A percentile compares a stretch with the other conserved stretches of the same genome.
Conservation (phyloP, 208 protist genomes). For the Histomonas meleagridis region DNA sequence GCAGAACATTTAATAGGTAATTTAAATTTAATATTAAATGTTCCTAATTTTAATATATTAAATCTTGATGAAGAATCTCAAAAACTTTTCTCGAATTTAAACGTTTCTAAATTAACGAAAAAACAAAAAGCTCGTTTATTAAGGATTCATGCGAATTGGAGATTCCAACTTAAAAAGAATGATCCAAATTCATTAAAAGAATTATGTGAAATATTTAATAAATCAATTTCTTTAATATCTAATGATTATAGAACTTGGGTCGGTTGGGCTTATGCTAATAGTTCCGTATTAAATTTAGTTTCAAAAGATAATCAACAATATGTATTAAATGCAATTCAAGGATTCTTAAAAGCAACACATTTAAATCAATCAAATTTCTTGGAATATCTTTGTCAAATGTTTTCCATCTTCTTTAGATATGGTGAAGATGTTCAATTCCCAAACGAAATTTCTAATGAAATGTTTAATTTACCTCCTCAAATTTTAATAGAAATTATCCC, state of each 20-base stretch:
- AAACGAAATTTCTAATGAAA: background rate
- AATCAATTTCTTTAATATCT: background rate
- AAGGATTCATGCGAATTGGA: background rate
- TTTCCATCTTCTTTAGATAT: background rate
- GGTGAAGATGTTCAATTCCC: background rate
- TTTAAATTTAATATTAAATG: background rate
- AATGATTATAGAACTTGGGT: background rate
- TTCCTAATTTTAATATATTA: no score
- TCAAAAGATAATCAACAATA: background rate
- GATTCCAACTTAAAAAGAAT: background rate
- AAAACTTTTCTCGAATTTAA: background rate
- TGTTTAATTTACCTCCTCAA: background rate
- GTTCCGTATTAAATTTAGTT: no score
- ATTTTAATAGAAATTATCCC: background rate
- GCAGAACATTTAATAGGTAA: background rate
- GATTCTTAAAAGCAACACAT: background rate
- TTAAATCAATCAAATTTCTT: background rate
- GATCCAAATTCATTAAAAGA: background rate
- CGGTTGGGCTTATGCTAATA: background rate
- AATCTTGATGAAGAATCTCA: background rate
- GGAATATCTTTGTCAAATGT: background rate
- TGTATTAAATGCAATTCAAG: background rate
- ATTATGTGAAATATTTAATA: background rate
- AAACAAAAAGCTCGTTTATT: background rate
- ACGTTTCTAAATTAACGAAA: background rate